Evolutionary conservation across 2,329 filamentous ascomycete species (phyloP).

Genomic region (Cryphonectria parasitica): DNA sequence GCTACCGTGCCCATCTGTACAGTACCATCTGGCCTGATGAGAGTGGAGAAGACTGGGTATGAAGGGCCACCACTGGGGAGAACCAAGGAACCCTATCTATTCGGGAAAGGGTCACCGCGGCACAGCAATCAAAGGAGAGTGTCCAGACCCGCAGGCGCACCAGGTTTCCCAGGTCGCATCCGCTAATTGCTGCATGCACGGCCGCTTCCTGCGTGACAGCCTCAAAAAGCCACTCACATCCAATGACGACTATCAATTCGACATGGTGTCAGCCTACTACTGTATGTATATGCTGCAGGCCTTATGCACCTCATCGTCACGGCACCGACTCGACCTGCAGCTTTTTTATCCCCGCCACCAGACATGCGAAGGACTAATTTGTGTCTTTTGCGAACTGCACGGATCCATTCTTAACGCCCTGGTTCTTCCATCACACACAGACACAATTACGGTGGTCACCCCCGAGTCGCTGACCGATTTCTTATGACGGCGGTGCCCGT

Average conservation of each 20-base stretch:
- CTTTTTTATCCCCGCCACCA: background rate
- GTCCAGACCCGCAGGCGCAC: background rate
- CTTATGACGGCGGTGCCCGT: background rate
- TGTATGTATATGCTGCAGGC: background rate
- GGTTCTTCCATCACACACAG: background rate
- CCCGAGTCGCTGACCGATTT: background rate
- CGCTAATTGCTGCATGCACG: constrained; percentile 6
- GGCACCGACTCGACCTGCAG: background rate
- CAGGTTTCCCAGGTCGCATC: background rate
- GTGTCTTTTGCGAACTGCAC: background rate
- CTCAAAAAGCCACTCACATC: background rate
- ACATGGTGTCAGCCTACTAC: background rate
- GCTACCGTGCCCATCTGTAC: background rate
- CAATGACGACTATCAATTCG: constrained; percentile 6
- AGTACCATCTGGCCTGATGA: background rate
- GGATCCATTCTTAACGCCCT: background rate
- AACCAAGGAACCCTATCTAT: background rate
- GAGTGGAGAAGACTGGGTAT: background rate
- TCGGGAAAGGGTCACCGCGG: background rate
- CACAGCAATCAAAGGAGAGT: background rate
- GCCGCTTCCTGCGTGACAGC: background rate
- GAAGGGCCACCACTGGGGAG: too few species aligned
- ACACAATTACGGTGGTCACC: background rate
- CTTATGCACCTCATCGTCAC: constrained; percentile 4
- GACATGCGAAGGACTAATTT: background rate